phyloP scores from a whole-genome alignment of 192 early-diverging fungal species.

The Mortierella claussenii region DNA sequence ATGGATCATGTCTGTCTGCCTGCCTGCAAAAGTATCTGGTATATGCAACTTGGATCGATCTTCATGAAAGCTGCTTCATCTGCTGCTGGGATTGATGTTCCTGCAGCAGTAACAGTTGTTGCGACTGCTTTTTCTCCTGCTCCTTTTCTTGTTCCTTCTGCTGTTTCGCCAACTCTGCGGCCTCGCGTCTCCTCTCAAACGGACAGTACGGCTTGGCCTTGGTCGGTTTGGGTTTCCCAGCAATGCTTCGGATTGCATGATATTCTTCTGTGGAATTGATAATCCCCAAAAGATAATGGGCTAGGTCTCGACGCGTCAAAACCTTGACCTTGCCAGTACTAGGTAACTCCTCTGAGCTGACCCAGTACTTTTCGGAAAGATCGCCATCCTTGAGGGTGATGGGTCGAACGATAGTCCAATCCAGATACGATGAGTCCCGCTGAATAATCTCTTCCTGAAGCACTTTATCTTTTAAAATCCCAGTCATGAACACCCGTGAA shows the following conservation, averaged over 20 bases:
- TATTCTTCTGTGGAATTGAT: conserved; percentile 17
- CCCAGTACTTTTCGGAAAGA: conserved; percentile 28
- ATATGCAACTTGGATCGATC: too few relatives aligned
- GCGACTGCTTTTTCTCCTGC: too few relatives aligned
- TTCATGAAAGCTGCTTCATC: too few relatives aligned
- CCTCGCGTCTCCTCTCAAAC: conserved; percentile 19
- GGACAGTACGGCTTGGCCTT: conserved; percentile 22
- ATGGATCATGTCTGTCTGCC: too few relatives aligned
- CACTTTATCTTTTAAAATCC: conserved; percentile 52
- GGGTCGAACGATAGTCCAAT: conserved; percentile 56
- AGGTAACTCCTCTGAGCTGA: conserved; percentile 33
- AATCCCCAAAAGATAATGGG: conserved; percentile 41
- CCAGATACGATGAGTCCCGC: conserved; percentile 30
- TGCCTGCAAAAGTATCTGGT: too few relatives aligned
- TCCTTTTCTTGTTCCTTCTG: too few relatives aligned
- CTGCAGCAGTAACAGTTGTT: too few relatives aligned
- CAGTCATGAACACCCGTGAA: conserved; percentile 48
- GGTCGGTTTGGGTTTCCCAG: conserved; percentile 36
- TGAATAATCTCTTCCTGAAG: conserved; percentile 51
- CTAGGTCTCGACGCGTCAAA: conserved; percentile 44
- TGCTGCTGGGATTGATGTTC: too few relatives aligned
- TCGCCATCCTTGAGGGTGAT: conserved; percentile 50
- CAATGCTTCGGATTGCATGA: conserved; percentile 39
- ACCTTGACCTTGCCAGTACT: conserved; percentile 33
- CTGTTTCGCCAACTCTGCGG: too few relatives aligned